Evolutionary conservation across 2,329 filamentous ascomycete species (phyloP), one percentile per base, ranked within the genome.

Genomic region (Ophiostoma piceae): DNA sequence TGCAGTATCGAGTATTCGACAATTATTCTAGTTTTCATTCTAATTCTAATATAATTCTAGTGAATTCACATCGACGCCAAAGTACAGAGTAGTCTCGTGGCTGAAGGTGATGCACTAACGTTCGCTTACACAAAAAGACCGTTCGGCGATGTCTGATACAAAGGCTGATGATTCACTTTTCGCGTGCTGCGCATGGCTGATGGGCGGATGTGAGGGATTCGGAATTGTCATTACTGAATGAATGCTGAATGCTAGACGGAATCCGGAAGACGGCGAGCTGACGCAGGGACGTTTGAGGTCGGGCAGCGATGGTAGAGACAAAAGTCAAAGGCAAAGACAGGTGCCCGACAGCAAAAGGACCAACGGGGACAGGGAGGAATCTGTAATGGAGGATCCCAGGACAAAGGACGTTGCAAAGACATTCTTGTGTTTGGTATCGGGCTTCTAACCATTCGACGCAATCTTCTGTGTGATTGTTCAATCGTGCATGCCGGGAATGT

Each of bases 111-210:
- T 16, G 51, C 51, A 57, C 51, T 57, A 57, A 26, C n/a, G 51
- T 60, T 60, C 54, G 54, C 54, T 62, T 62, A 19, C 12, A 26
- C 57, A 62, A 19, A 62, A 62, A 62, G 26, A 62, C 57, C 26
- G 57, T 62, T 62, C 26, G 57, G 57, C 57, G 57, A 62, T 62
- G 57, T 62, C 57, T 32, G 57, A 32, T 32, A 62, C 26, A 29
- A 14, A 26, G n/a, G 11, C 14, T 32, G 57, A 29, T 62, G 57
- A 62, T 62, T 29, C 57, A 62, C 57, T 16, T 62, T n/a, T 8
- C 54, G 54, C 54, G 54, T 60, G 54, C 51, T 57, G 51, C n/a
- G 51, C 51, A 35, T 35, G 35, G 35, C 5, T 35, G 35, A 35
- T 35, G 35, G 35, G 8, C 35, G 35, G 35, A 35, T 8, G 35